These are phyloP conservation scores for Microsporum canis DNA, from an alignment of 2,329 filamentous ascomycete species.

Conservation along the genomic window DNA sequence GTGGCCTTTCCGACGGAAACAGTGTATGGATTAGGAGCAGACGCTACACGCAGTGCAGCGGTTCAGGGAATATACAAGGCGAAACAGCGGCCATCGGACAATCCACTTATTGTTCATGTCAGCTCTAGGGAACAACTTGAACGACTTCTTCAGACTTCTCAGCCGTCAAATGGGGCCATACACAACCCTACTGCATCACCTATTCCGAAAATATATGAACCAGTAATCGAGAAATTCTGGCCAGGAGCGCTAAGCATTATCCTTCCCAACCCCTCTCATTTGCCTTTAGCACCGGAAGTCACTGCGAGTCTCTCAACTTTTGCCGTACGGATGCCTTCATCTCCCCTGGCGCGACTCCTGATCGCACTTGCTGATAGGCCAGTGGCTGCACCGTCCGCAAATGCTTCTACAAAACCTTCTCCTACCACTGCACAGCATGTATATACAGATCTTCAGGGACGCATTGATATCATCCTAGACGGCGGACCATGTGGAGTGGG, in stretches of 20 bases:
- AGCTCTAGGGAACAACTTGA: slow-evolving; percentile 68
- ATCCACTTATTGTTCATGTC: slow-evolving; percentile 89
- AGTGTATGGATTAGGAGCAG: slow-evolving; percentile 92
- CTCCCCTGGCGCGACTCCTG: slow-evolving; percentile 73
- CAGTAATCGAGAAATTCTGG: slow-evolving; percentile 78
- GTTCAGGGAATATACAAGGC: slow-evolving; percentile 87
- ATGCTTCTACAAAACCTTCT: slow-evolving; percentile 84
- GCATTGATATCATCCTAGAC: slow-evolving; percentile 78
- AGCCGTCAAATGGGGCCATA: slow-evolving; percentile 22
- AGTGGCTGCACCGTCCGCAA: slow-evolving; percentile 84
- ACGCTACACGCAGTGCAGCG: slow-evolving; percentile 72
- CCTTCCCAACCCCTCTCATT: slow-evolving; percentile 59
- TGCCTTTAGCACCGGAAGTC: slow-evolving; percentile 74
- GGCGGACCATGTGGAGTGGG: slow-evolving; percentile 79
- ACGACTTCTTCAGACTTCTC: slow-evolving; percentile 42
- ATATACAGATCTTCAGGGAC: slow-evolving; percentile 66
- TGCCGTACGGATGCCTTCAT: slow-evolving; percentile 79
- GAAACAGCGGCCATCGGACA: slow-evolving; percentile 84
- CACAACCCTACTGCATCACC: slow-evolving; percentile 17
- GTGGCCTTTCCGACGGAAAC: slow-evolving; percentile 97
- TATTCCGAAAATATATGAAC: slow-evolving; percentile 64
- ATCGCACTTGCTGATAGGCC: slow-evolving; percentile 68
- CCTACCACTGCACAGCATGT: slow-evolving; percentile 88
- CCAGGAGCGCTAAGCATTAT: slow-evolving; percentile 88
- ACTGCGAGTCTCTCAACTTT: slow-evolving; percentile 78